Evolutionary conservation across 306 rosid genomes (phyloP).

Genomic region (Trifolium pratense): DNA sequence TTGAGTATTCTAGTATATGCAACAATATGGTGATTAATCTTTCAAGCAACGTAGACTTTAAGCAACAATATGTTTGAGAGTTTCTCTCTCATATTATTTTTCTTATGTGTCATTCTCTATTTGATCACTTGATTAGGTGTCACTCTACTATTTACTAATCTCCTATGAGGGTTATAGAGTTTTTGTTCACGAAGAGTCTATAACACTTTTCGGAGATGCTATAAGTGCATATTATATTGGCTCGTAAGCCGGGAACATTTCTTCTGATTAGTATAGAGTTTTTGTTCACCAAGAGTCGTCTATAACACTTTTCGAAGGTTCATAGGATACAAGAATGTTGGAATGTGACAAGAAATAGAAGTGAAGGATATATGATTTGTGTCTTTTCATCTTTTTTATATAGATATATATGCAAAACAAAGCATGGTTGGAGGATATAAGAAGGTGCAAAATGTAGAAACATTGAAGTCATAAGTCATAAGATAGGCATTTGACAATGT

Average conservation of each 20-base stretch:
- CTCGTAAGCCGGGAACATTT: too few species aligned
- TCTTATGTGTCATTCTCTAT: too few species aligned
- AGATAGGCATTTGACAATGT: background rate
- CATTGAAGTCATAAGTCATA: background rate
- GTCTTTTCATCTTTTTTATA: background rate
- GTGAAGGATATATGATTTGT: background rate
- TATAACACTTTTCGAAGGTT: too few species aligned
- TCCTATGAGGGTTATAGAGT: background rate
- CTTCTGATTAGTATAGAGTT: too few species aligned
- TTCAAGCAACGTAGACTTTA: too few species aligned
- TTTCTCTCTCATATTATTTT: too few species aligned
- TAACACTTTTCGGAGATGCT: background rate
- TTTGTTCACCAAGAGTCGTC: too few species aligned
- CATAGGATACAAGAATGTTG: background rate
- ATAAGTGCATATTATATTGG: background rate
- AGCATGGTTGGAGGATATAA: background rate
- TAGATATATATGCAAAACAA: background rate
- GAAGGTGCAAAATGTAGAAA: conserved; percentile 31
- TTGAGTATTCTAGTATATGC: too few species aligned
- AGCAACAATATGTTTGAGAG: too few species aligned
- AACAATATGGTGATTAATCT: too few species aligned
- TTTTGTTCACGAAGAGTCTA: background rate
- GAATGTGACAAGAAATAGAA: background rate
- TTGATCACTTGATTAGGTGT: too few species aligned
- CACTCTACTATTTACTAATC: too few species aligned